These are phyloP conservation scores for maize (Zea mays) DNA, from an alignment of 176 grass and related monocot genomes.

Conservation along the genomic window Zm-B73-REFERENCE-NAM-5.0 NC_050096.1:273522501-273523000, in stretches of 20 bases:
- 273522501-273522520: constrained; percentile 82
- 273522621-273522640: constrained; percentile 51
- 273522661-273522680: constrained; percentile 73
- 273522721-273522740: constrained; percentile 66
- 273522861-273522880: constrained; percentile 77
- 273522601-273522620: constrained; percentile 32
- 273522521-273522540: constrained; percentile 66
- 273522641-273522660: constrained; percentile 82
- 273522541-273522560: constrained; percentile 61
- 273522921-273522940: constrained; percentile 60
- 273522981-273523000: constrained; percentile 58
- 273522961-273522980: constrained; percentile 65
- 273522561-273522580: constrained; percentile 44
- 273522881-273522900: constrained; percentile 60
- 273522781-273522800: constrained; percentile 65
- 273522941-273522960: constrained; percentile 58
- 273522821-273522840: constrained; percentile 78
- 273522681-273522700: constrained; percentile 40
- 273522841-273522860: constrained; percentile 88
- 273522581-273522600: constrained; percentile 33
- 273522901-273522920: constrained; percentile 60
- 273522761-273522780: constrained; percentile 52
- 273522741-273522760: constrained; percentile 44
- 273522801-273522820: constrained; percentile 78
- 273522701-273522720: constrained; percentile 52